phyloP scores from a whole-genome alignment of 495 filamentous ascomycete genomes.

The Diplogelasinospora grovesii region DNA sequence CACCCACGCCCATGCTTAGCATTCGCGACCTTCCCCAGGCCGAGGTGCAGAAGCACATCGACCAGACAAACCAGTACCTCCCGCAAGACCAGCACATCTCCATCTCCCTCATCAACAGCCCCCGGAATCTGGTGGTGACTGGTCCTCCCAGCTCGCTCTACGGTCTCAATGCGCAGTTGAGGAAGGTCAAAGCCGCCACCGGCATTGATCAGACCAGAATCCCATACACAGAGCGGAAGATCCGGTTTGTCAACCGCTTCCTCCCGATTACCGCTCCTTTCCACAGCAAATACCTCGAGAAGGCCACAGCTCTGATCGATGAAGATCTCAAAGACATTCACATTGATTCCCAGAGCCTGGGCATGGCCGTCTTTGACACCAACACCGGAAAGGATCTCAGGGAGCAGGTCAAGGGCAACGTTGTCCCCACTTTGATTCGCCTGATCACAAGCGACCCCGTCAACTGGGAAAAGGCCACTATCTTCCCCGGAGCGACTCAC shows the following conservation, averaged over 20 bases:
- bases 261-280: slow-evolving; percentile 96
- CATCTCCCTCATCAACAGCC: slow-evolving; percentile 94
- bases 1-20: slow-evolving; percentile 94
- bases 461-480: slow-evolving; percentile 89
- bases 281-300: slow-evolving; percentile 85
- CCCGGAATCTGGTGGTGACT: slow-evolving; percentile 93
- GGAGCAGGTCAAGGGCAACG: slow-evolving; percentile 47
- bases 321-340: slow-evolving; percentile 79
- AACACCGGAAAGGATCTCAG: slow-evolving; percentile 77
- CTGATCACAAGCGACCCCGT: slow-evolving; percentile 92
- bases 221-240: slow-evolving; percentile 89
- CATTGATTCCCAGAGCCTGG: slow-evolving; percentile 60
- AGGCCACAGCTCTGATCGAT: slow-evolving; percentile 70
- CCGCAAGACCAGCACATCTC: slow-evolving; percentile 86
- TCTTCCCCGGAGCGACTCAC: slow-evolving; percentile 83
- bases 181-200: slow-evolving; percentile 95
- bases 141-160: slow-evolving; percentile 93
- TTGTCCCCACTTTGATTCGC: slow-evolving; percentile 77
- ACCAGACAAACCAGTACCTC: slow-evolving; percentile 92
- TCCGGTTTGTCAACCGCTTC: slow-evolving; percentile 95
- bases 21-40: slow-evolving; percentile 82
- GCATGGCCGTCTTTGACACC: slow-evolving; percentile 82
- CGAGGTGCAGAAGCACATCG: slow-evolving; percentile 87
- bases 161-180: slow-evolving; percentile 84
- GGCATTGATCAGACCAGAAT: slow-evolving; percentile 93